Evolutionary conservation across 768 basidiomycete genomes (phyloP), one percentile per base, ranked within the genome.

Genomic region (Termitomyces sp.): DNA sequence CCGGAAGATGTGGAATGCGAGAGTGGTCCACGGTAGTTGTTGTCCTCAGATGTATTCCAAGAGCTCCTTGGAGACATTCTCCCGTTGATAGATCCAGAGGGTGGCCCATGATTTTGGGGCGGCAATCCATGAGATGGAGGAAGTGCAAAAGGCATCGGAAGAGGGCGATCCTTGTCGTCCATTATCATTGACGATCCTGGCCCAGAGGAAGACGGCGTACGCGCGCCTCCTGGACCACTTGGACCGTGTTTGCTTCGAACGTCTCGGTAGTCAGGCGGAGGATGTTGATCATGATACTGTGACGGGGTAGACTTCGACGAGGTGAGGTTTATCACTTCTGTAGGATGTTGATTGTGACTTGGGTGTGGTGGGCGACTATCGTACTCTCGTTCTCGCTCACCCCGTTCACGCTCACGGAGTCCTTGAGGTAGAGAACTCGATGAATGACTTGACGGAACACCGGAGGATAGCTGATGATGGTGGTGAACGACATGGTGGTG

Each of bases 121-220:
- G 62, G 31, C 48, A 57, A 50, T 45, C 42, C 46, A 54, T 56
- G 48, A 16, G 64, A 58, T 65, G 72, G 72, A 27, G 68, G 68
- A 50, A 84, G 76, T 7, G 75, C 78, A 60, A 84, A 85, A 3
- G 82, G 78, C 38, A 76, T 79, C 6, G 81, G 74, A 43, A 78
- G 65, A 1, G 79, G 79, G 53, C 83, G 72, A 50, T 85, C 83
- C 35, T 76, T 73, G 15, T 79, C 79, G 40, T 80, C 78, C 47
- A 77, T 72, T 45, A 70, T 59, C 27, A 67, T 60, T n/a, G 64
- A 64, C 6, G 52, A 31, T 60, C 63, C 55, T 59, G 64, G 1
- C 22, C 50, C 51, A 40, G 50, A 53, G 32, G 53, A 40, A 13
- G 58, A 51, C 6, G 59, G 53, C 7, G 45, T 23, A 31, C 50